phyloP scores from a whole-genome alignment of 441 rosid genomes.

The Lepidium campestre region DNA sequence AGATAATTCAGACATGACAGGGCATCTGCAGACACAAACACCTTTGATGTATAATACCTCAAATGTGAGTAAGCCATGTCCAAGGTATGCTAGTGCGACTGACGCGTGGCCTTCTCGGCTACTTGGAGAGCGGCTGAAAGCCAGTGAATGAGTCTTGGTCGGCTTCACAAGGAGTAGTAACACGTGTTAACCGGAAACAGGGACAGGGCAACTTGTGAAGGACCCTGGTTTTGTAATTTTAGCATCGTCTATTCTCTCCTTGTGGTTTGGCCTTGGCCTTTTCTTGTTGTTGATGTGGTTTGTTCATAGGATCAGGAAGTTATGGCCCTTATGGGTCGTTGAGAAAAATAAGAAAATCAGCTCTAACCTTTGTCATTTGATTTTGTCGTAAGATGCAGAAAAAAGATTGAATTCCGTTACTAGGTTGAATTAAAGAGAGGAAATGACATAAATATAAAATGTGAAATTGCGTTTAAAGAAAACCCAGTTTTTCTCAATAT shows the following conservation, averaged over 20 bases:
- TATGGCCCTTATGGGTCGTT: conserved; percentile 2
- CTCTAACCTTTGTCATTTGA: background rate
- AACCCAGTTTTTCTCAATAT: too few relatives aligned
- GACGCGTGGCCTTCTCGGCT: conserved; percentile 85
- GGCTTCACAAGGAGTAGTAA: conserved; percentile 9
- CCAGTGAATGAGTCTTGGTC: conserved; percentile 29
- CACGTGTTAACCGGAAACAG: conserved; percentile 2
- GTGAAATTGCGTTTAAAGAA: background rate
- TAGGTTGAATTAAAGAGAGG: background rate
- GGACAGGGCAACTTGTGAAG: conserved; percentile 17
- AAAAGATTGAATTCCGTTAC: background rate
- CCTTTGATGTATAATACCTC: conserved; percentile 23
- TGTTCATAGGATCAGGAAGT: conserved; percentile 11
- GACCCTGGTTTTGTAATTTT: background rate
- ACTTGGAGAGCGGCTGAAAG: conserved; percentile 42
- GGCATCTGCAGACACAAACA: conserved; percentile 12
- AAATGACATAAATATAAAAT: background rate
- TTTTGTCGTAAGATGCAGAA: background rate
- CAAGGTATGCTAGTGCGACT: conserved; percentile 64
- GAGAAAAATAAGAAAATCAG: conserved; percentile 12
- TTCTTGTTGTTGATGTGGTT: background rate
- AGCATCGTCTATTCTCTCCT: background rate
- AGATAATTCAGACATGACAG: conserved; percentile 19
- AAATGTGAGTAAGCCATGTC: conserved; percentile 76
- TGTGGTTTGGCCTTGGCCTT: conserved; percentile 3